Percentiles rank a stretch among this genome's conserved stretches.
Evolutionary conservation across 257 asterid species (phyloP).

Genomic region (Fraxinus excelsior): DNA sequence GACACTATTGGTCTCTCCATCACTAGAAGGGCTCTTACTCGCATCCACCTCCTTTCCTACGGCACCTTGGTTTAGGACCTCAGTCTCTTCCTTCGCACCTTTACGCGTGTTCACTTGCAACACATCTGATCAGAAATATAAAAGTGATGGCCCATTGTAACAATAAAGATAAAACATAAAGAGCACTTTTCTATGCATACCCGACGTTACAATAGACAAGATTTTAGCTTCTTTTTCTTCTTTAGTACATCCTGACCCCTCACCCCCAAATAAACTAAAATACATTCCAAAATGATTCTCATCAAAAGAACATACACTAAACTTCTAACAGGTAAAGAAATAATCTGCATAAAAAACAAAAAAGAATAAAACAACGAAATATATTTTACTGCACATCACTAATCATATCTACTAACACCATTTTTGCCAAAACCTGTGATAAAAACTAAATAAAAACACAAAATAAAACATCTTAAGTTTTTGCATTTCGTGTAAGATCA

Average conservation of each 20-base stretch:
- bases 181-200: not conserved
- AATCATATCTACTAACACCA: slow-evolving; percentile 12
- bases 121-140: slow-evolving; percentile 28
- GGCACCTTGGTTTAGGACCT: slow-evolving; percentile 32
- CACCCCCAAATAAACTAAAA: not conserved
- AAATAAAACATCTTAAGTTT: too few relatives aligned
- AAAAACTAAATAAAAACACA: not conserved
- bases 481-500: slow-evolving; percentile 10
- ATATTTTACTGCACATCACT: not conserved
- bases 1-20: slow-evolving; percentile 15
- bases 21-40: slow-evolving; percentile 22
- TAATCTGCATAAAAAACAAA: not conserved
- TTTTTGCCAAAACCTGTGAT: not conserved
- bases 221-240: not conserved
- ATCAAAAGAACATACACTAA: slow-evolving; percentile 6
- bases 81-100: slow-evolving; percentile 40
- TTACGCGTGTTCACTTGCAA: slow-evolving; percentile 33
- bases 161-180: slow-evolving; percentile 8
- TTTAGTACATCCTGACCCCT: not conserved
- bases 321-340: not conserved
- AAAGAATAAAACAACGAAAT: not conserved
- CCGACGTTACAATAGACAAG: not conserved
- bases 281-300: slow-evolving; percentile 17
- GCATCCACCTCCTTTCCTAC: slow-evolving; percentile 24
- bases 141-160: slow-evolving; percentile 8